Percentiles rank a stretch among this genome's conserved stretches.
Conservation (phyloP, 2,329 filamentous ascomycete species). For the Alternaria brassicae region DNA sequence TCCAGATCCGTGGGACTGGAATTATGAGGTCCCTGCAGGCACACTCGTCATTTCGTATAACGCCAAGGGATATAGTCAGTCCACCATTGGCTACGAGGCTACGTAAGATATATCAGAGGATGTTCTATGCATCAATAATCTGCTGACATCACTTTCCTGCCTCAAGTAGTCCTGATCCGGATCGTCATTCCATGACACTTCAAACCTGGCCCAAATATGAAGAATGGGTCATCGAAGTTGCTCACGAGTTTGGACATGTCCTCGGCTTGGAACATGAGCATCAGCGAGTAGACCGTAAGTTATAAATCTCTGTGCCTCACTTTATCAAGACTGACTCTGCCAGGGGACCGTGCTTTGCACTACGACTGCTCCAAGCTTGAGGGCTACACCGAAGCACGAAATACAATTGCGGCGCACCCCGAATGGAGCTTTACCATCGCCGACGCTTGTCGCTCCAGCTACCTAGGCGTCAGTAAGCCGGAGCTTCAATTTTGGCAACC, state of each 20-base stretch:
- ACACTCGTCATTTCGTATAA: neutral
- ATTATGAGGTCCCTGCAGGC: neutral
- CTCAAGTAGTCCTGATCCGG: neutral
- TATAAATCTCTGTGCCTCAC: fast-evolving
- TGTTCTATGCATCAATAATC: neutral
- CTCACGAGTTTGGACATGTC: neutral
- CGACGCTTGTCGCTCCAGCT: neutral
- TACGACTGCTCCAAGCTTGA: neutral
- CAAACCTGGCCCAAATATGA: no score
- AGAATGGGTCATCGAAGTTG: neutral
- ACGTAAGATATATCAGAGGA: neutral
- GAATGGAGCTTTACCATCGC: neutral
- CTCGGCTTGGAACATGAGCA: neutral
- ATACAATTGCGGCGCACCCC: neutral
- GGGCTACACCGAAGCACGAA: neutral
- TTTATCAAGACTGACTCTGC: neutral
- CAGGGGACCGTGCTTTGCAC: neutral
- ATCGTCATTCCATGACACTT: neutral
- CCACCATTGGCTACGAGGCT: neutral
- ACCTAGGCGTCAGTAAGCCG: neutral
- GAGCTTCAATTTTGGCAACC: neutral
- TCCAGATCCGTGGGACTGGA: neutral
- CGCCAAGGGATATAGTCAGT: neutral
- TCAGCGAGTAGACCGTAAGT: neutral
- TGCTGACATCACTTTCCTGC: neutral